phyloP scores from a whole-genome alignment of 768 basidiomycete species.

The Collybia sp. region DNA sequence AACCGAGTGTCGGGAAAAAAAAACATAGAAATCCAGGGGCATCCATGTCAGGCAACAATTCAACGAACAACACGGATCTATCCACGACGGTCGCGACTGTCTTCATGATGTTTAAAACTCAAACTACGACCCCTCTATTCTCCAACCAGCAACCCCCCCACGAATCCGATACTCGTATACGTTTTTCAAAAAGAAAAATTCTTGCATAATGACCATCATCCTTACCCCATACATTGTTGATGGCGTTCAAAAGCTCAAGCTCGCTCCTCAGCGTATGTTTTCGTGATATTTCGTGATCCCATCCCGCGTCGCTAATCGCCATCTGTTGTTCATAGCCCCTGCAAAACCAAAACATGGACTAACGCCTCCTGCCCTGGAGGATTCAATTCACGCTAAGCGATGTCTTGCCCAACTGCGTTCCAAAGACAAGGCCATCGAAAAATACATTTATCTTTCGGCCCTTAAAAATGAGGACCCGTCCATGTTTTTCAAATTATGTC shows the following conservation, averaged over 20 bases:
- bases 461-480: conserved; percentile 68
- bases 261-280: conserved; percentile 51
- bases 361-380: conserved; percentile 54
- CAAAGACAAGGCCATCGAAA: conserved; percentile 71
- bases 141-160: background rate
- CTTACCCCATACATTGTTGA: conserved; percentile 71
- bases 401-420: conserved; percentile 69
- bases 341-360: conserved; percentile 47
- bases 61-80: conserved; percentile 4
- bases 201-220: conserved; percentile 48
- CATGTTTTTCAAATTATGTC: conserved; percentile 76
- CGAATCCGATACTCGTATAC: conserved; percentile 1
- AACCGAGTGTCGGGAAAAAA: no score
- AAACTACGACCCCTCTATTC: background rate
- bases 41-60: no score
- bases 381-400: conserved; percentile 48
- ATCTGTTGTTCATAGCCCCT: conserved; percentile 27
- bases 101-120: no score
- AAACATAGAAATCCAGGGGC: no score
- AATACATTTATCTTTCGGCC: conserved; percentile 79
- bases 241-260: conserved; percentile 67
- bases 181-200: background rate
- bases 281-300: conserved; percentile 4
- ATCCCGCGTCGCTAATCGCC: conserved; percentile 1
- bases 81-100: no score